Evolutionary conservation across 2,329 filamentous ascomycete species (phyloP).

Genomic region (Ophiostoma pallidulum): DNA sequence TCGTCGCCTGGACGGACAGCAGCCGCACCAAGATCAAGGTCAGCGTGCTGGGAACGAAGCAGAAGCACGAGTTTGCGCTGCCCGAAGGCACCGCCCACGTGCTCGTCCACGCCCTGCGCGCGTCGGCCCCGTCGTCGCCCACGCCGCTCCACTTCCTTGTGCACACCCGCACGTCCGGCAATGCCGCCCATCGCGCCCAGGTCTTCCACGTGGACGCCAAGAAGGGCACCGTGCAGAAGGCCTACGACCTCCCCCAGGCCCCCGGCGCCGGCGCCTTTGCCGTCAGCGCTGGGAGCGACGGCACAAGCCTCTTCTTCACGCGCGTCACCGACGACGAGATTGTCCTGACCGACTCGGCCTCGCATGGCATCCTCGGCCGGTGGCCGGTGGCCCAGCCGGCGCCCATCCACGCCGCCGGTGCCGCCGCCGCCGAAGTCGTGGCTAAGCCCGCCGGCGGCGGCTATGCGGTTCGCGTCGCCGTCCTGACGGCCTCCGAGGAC

Average conservation of each 20-base stretch:
- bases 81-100: conserved; percentile 9
- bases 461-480: conserved; percentile 69
- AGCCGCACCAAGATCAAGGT: conserved; percentile 54
- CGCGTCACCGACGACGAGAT: conserved; percentile 68
- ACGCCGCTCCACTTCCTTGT: conserved; percentile 83
- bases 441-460: conserved; percentile 55
- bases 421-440: conserved; percentile 60
- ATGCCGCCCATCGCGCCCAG: conserved; percentile 52
- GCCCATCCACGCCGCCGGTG: conserved; percentile 28
- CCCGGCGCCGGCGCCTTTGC: conserved; percentile 67
- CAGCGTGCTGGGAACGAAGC: conserved; percentile 57
- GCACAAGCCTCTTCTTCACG: conserved; percentile 81
- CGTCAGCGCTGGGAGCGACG: conserved; percentile 59
- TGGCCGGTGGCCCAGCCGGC: conserved; percentile 50
- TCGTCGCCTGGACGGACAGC: conserved; percentile 66
- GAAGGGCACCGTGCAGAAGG: conserved; percentile 59
- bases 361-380: conserved; percentile 63
- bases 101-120: conserved; percentile 17
- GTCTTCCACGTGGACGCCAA: conserved; percentile 76
- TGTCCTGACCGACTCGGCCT: conserved; percentile 63
- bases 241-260: conserved; percentile 68
- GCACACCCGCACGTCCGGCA: conserved; percentile 60
- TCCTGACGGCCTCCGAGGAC: conserved; percentile 58
- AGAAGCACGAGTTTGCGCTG: conserved; percentile 29
- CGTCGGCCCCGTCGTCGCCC: conserved; percentile 40